phyloP scores from a whole-genome alignment of 2,329 filamentous ascomycete genomes.

The Fusarium brevicatenulatum region DNA sequence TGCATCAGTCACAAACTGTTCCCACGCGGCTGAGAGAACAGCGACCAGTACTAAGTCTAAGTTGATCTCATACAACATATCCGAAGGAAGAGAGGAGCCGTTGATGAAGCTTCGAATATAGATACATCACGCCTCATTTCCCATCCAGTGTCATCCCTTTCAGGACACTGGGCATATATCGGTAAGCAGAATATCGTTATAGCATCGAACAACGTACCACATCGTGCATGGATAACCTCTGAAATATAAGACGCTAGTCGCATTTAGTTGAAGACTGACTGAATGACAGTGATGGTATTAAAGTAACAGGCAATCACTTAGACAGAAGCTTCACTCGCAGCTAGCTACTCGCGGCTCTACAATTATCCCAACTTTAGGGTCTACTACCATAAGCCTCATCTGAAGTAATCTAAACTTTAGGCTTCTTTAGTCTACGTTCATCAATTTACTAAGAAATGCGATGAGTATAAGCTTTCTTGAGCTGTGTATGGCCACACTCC shows the following conservation, averaged over 20 bases:
- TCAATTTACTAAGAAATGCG: fast-evolving
- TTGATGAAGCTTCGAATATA: neutral
- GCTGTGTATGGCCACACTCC: neutral
- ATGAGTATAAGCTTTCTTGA: neutral
- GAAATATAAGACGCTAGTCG: fast-evolving
- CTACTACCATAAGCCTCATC: no score
- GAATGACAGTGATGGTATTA: neutral
- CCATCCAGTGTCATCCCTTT: fast-evolving
- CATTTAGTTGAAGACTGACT: neutral
- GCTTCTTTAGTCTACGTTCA: neutral
- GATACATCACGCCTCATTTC: fast-evolving
- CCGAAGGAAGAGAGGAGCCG: fast-evolving
- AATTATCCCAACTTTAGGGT: no score
- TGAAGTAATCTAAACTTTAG: neutral
- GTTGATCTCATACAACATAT: fast-evolving
- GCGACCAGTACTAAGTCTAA: fast-evolving
- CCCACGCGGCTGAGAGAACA: fast-evolving
- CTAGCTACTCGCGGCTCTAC: no score
- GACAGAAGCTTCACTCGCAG: neutral
- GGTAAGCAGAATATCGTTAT: neutral
- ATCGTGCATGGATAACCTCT: fast-evolving
- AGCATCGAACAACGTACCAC: fast-evolving
- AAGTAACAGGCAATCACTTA: fast-evolving
- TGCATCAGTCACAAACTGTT: neutral
- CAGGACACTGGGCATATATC: neutral